Conservation (phyloP, 2,329 filamentous ascomycete genomes). For the Clarireedia paspali region DNA sequence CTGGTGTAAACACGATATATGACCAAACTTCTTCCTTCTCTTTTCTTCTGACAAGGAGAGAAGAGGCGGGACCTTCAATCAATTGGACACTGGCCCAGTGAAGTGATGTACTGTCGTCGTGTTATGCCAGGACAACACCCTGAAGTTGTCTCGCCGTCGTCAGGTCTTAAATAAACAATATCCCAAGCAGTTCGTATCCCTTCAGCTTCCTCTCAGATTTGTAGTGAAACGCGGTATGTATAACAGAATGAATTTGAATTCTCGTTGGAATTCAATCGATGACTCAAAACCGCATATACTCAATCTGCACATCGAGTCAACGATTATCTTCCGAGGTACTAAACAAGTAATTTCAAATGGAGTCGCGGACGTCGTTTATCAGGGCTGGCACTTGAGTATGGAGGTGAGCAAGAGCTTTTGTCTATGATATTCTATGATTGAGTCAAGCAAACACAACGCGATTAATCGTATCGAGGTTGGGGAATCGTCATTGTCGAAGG, state of each 20-base stretch:
- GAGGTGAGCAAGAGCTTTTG: not conserved
- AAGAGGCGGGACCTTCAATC: no score
- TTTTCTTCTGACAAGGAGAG: no score
- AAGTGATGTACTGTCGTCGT: no score
- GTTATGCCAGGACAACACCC: no score
- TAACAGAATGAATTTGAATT: conserved; percentile 20
- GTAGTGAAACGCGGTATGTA: conserved; percentile 17
- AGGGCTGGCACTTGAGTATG: no score
- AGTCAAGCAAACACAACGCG: not conserved
- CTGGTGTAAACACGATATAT: no score
- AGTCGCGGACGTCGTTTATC: no score
- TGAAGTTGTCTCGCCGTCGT: no score
- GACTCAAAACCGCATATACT: conserved; percentile 12
- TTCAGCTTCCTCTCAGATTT: conserved; percentile 6
- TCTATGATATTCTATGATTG: not conserved
- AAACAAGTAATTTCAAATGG: no score
- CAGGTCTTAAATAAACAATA: no score
- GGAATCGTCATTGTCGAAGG: not conserved
- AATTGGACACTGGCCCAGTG: no score
- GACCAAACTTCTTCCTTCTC: no score
- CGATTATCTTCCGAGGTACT: not conserved
- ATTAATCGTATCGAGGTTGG: not conserved
- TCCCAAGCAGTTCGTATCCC: conserved; percentile 5
- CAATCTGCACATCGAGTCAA: conserved; percentile 17
- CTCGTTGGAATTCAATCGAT: conserved; percentile 20